Percentiles rank a stretch among this genome's conserved stretches.
Conservation (phyloP, 148 eudicot genomes). For the Pharnaceum exiguum region DNA sequence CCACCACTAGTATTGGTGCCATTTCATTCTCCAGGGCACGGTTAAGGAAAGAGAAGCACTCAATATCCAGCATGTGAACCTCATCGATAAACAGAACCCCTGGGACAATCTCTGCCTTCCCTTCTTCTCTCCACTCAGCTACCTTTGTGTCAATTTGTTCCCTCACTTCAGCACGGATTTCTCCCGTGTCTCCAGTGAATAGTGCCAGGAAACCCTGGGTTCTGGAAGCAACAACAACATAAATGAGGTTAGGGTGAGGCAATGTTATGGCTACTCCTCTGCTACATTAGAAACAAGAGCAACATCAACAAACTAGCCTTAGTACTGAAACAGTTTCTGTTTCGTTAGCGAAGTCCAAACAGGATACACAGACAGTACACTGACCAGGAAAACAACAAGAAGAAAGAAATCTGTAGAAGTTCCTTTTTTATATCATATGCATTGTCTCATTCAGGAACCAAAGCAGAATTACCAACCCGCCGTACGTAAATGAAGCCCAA, state of each 20-base stretch:
- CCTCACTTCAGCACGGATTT: constrained; percentile 88
- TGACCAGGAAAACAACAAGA: no score
- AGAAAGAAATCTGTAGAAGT: no score
- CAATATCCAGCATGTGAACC: constrained; percentile 95
- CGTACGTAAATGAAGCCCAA: no score
- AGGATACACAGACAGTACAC: no score
- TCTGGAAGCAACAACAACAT: constrained; percentile 28
- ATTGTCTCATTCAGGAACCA: no score
- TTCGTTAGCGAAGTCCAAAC: no score
- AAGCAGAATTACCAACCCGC: no score
- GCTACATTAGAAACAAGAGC: neutral
- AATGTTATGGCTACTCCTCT: neutral
- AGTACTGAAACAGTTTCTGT: no score
- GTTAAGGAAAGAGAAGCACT: constrained; percentile 92
- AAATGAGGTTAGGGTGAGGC: neutral
- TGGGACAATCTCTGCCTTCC: constrained; percentile 91
- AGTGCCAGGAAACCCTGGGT: constrained; percentile 95
- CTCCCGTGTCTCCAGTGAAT: constrained; percentile 93
- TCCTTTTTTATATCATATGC: no score
- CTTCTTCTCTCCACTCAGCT: constrained; percentile 98
- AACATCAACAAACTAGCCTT: no score
- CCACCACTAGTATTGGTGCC: constrained; percentile 93
- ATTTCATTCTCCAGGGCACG: constrained; percentile 95
- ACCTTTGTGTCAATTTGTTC: constrained; percentile 95
- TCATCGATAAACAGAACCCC: constrained; percentile 97